These are phyloP conservation scores for Penicillium sp. DNA, from an alignment of 2,329 filamentous ascomycete species.

Conservation along the genomic window DNA sequence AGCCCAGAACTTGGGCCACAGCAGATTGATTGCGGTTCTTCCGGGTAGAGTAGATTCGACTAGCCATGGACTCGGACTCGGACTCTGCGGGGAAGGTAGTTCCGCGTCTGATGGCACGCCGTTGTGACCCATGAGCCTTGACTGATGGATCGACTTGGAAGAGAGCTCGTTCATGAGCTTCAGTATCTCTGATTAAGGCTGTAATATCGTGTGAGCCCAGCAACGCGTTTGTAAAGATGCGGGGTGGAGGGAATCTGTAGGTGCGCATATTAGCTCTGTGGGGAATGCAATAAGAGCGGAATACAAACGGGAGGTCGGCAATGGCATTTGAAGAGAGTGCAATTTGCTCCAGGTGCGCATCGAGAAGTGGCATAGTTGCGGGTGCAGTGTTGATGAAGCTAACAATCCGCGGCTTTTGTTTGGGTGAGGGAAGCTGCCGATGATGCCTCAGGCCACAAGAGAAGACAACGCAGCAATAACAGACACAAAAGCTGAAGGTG, in stretches of 20 bases:
- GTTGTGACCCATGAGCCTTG: conserved; percentile 46
- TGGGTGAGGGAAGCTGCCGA: background rate
- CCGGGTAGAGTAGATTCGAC: conserved; percentile 47
- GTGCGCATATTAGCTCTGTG: conserved; percentile 12
- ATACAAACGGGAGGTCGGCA: conserved; percentile 63
- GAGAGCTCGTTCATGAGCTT: conserved; percentile 86
- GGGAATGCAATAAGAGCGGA: background rate
- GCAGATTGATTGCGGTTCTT: conserved; percentile 68
- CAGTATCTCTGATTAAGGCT: conserved; percentile 87
- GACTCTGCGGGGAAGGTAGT: conserved; percentile 46
- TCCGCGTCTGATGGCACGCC: conserved; percentile 45
- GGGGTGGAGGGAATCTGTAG: conserved; percentile 77
- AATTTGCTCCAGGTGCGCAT: conserved; percentile 71
- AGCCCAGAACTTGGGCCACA: conserved; percentile 82
- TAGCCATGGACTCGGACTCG: conserved; percentile 43
- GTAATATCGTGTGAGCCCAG: conserved; percentile 89
- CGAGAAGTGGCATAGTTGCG: conserved; percentile 61
- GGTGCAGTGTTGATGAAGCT: background rate
- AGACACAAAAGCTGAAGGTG: background rate
- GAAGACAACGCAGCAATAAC: background rate
- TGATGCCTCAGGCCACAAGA: conserved; percentile 15
- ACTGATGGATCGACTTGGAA: conserved; percentile 80
- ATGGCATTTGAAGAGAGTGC: conserved; percentile 71
- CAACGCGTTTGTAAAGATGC: conserved; percentile 91
- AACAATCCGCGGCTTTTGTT: background rate